phyloP scores from a whole-genome alignment of 148 eudicot species.

The Fallopia convolvulus region DNA sequence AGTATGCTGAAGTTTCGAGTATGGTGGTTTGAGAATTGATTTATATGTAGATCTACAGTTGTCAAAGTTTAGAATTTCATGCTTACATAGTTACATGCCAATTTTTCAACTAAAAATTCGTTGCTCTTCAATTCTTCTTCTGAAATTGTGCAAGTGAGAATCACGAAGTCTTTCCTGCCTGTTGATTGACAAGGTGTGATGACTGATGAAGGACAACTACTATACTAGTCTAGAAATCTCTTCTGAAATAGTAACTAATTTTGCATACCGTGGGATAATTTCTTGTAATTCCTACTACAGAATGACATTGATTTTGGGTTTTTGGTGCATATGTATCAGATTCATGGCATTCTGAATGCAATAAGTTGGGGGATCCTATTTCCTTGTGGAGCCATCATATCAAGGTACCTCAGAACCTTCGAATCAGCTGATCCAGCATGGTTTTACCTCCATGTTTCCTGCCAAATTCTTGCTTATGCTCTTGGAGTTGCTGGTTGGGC shows the following conservation, averaged over 20 bases:
- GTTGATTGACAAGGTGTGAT: too few species aligned
- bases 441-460: slow-evolving; percentile 74
- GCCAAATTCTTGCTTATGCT: slow-evolving; percentile 71
- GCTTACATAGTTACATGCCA: background rate
- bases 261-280: background rate
- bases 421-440: slow-evolving; percentile 80
- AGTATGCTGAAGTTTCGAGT: background rate
- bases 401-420: slow-evolving; percentile 65
- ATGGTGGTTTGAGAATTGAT: background rate
- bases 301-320: background rate
- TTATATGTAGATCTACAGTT: background rate
- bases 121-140: background rate
- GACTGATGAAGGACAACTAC: background rate
- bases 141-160: background rate
- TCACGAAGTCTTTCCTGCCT: background rate
- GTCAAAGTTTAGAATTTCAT: background rate
- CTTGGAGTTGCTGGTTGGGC: slow-evolving; percentile 96
- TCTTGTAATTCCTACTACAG: background rate
- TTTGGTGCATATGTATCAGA: slow-evolving; percentile 32
- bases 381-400: slow-evolving; percentile 67
- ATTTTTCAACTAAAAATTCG: background rate
- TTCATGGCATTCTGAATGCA: slow-evolving; percentile 83
- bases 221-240: background rate
- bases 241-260: background rate
- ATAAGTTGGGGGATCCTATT: slow-evolving; percentile 92